Base-by-base conservation (phyloP, 1,284 basidiomycete genomes). In the Rhodotorula sp. region DNA sequence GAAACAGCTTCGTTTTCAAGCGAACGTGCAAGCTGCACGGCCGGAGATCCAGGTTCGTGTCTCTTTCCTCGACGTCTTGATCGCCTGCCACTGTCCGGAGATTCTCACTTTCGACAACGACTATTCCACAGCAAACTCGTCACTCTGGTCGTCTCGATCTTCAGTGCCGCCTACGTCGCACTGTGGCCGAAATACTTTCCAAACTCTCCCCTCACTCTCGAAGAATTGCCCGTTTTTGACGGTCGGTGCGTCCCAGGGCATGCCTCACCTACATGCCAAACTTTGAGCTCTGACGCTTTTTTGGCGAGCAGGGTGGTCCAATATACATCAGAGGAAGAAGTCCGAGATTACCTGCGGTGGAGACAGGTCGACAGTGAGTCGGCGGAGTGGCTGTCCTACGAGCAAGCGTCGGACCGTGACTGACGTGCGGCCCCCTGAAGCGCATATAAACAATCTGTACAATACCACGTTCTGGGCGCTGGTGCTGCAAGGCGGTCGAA, bases 371-470 rank as follows among this genome's bases (percentile, higher is more conserved):
- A 98, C 80, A 95, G 93, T 95, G 79, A 78, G 91, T 84, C 15
- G 20, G 18, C 37, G 26, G 26, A 33, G 64, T 18, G 26, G 10
- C 26, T 6, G 60, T 45, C n/a, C 55, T 54, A 17, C 20, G 20
- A 10, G 62, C 70, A 74, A 14, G 17, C 51, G 8, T 71, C 67
- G 30, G 22, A 14, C 8, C 6, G 12, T 14, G 2, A 0, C 15
- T 1, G 4, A 29, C 12, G n/a, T 24, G 12, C 22, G 12, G 15
- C 69, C 67, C 48, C 70, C 44, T 22, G 10, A 78, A 96, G 94
- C 96, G 0, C 96, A 99, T 80, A 91, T 99, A 80, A 99, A 99
- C 81, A 99, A 98, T 79, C 83, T 99, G 30, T 95, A 99, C 83
- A 99, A 99, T 78, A 98, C 96, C 0, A 84, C 84, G 0, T 99